A percentile compares a stretch with the other conserved stretches of the same genome.
phyloP scores from a whole-genome alignment of 2,329 filamentous ascomycete genomes.

The Cladophialophora carrionii region DNA sequence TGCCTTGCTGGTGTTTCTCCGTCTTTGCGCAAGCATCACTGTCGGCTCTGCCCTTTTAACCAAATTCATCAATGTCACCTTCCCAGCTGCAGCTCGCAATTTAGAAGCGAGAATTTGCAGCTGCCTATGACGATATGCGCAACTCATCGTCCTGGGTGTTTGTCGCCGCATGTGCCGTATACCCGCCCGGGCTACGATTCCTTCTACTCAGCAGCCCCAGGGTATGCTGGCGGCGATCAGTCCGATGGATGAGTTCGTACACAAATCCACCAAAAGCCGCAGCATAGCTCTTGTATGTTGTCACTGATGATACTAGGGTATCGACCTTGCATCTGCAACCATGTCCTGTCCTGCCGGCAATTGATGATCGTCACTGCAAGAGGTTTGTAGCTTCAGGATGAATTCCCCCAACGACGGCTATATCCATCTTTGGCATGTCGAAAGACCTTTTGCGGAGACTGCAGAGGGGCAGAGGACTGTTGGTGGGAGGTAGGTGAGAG shows the following conservation, averaged over 20 bases:
- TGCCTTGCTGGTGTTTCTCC: neutral
- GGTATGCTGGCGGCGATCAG: neutral
- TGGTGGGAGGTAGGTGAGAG: slow-evolving; percentile 8
- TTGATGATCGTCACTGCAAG: slow-evolving; percentile 20
- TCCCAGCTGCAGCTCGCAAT: neutral
- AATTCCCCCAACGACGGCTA: slow-evolving; percentile 15
- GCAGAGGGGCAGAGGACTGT: slow-evolving; percentile 5
- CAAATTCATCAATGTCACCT: slow-evolving; percentile 1
- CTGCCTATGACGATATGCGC: slow-evolving; percentile 7
- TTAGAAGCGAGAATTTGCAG: neutral
- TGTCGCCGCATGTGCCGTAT: slow-evolving; percentile 5
- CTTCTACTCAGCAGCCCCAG: neutral
- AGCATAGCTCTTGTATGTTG: neutral
- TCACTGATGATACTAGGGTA: neutral
- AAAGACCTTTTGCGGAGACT: slow-evolving; percentile 10
- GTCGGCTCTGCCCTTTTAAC: slow-evolving; percentile 14
- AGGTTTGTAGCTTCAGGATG: slow-evolving; percentile 8
- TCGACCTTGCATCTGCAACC: neutral
- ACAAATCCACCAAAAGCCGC: neutral
- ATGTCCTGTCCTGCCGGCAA: slow-evolving; percentile 11
- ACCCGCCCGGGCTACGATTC: neutral
- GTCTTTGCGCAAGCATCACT: slow-evolving; percentile 10
- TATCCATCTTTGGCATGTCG: slow-evolving; percentile 8
- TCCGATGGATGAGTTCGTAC: neutral
- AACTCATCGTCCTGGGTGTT: neutral